Evolutionary conservation across 2,329 filamentous ascomycete species (phyloP).

Genomic region (Seiridium cupressi): DNA sequence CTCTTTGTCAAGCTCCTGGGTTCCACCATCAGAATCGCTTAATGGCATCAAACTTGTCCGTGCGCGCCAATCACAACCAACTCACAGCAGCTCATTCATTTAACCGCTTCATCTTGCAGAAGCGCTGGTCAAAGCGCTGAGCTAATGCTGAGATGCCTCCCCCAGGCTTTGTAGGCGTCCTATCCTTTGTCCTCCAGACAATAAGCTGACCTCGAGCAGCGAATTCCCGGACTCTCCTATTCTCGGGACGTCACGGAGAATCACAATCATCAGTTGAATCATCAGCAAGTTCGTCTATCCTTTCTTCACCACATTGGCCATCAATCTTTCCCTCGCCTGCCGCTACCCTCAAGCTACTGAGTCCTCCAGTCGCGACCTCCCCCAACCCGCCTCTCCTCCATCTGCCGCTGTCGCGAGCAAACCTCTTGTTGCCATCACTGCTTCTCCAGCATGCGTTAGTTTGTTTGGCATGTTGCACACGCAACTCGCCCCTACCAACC

Average conservation of each 20-base stretch:
- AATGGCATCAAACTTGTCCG: too few species aligned
- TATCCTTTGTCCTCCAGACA: slow-evolving; percentile 1
- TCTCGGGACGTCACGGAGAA: slow-evolving; percentile 10
- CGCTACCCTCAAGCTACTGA: not conserved
- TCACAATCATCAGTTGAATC: slow-evolving; percentile 8
- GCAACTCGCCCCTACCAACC: slow-evolving; percentile 21
- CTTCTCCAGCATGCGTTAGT: slow-evolving; percentile 21
- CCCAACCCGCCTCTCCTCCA: slow-evolving; percentile 10
- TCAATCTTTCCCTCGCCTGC: slow-evolving; percentile 18
- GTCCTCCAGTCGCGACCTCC: slow-evolving; percentile 1
- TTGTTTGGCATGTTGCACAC: slow-evolving; percentile 25
- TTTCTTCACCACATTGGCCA: slow-evolving; percentile 13
- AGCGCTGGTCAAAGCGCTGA: not conserved
- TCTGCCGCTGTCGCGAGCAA: slow-evolving; percentile 13
- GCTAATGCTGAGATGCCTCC: not conserved
- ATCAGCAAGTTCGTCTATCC: slow-evolving; percentile 30
- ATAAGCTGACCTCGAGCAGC: slow-evolving; percentile 7
- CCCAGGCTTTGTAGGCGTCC: not conserved
- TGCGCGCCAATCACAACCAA: too few species aligned
- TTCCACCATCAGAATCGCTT: too few species aligned
- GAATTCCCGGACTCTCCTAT: slow-evolving; percentile 6
- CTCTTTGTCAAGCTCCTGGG: too few species aligned
- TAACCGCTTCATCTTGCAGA: not conserved
- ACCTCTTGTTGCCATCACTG: slow-evolving; percentile 17
- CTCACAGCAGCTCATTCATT: not conserved